Evolutionary conservation across 140 eudicot species (phyloP), one percentile per base, ranked within the genome.

Genomic region (Flaveria floridana): DNA sequence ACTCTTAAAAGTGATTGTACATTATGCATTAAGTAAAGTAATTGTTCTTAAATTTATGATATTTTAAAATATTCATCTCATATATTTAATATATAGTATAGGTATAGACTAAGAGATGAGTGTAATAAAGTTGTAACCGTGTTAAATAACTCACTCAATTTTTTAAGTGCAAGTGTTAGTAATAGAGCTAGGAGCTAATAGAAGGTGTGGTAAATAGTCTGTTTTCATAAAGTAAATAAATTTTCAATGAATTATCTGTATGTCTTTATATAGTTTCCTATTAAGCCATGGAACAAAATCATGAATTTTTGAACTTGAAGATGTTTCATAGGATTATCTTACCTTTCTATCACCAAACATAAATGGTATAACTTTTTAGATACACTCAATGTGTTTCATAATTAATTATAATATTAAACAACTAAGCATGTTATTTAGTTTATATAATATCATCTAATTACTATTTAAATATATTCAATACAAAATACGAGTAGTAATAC

Each of bases 351-450:
- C 69, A 25, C 41, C 39, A 69, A 16, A 78, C 61, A 59, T 59
- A 70, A 70, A 46, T 34, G 62, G 82, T 78, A 70, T 71, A 41
- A 55, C 9, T 48, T 71, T 78, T 63, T 78, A 78, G 82, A 51
- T 50, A 62, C 37, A 78, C 77, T 78, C 82, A 78, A 48, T 65
- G 12, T 37, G 50, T 21, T 62, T 16, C 73, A 30, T 61, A 61
- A 70, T 28, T 21, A 70, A 70, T 30, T 47, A 37, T 61, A 30
- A 30, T 58, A 69, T 56, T 48, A 18, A 34, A 34, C 41, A 34
- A 75, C 11, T 51, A 50, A 64, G 56, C 51, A 75, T 34, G 20
- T 50, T 75, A 53, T 34, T 44, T 41, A 52, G 18, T 65, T 65
- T n/a, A 52, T 75, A 41, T 34, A 20, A 13, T 26, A 14, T n/a